Evolutionary conservation across 2,329 filamentous ascomycete species (phyloP).

Genomic region (Aspergillus sp.): DNA sequence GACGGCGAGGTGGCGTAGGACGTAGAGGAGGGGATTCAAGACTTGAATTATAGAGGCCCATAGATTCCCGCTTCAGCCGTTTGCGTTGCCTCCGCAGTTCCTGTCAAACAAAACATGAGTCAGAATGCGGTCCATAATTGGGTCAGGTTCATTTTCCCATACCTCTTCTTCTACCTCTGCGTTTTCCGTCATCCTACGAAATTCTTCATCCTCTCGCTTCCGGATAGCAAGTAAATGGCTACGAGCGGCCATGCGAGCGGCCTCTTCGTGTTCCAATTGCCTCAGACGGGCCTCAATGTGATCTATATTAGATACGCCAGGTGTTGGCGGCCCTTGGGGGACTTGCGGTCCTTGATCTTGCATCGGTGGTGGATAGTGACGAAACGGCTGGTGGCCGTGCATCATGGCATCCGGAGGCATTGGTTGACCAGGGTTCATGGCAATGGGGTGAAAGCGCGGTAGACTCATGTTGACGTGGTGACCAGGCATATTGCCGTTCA

Average conservation of each 20-base stretch:
- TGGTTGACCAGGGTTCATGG: conserved; percentile 39
- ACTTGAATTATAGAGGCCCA: conserved; percentile 36
- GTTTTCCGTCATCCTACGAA: conserved; percentile 39
- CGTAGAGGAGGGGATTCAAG: conserved; percentile 39
- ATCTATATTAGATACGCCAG: conserved; percentile 31
- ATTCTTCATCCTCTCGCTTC: conserved; percentile 43
- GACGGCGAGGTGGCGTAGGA: conserved; percentile 37
- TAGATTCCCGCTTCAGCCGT: conserved; percentile 41
- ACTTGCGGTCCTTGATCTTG: conserved; percentile 30
- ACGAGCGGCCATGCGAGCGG: conserved; percentile 37
- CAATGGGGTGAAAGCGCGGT: conserved; percentile 42
- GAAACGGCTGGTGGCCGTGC: conserved; percentile 33
- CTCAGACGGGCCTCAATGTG: conserved; percentile 40
- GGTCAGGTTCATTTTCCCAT: conserved; percentile 15
- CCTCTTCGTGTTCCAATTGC: conserved; percentile 42
- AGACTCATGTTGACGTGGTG: conserved; percentile 32
- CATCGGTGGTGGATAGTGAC: conserved; percentile 31
- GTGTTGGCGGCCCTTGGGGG: conserved; percentile 24
- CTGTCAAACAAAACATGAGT: conserved; percentile 17
- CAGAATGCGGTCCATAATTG: neutral
- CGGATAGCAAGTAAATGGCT: conserved; percentile 37
- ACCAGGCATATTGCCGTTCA: conserved; percentile 26
- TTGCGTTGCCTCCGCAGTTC: conserved; percentile 42
- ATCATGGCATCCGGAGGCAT: conserved; percentile 35
- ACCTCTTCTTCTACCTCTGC: conserved; percentile 44